phyloP scores from a whole-genome alignment of 768 basidiomycete genomes.

The Cytidiella melzeri region DNA sequence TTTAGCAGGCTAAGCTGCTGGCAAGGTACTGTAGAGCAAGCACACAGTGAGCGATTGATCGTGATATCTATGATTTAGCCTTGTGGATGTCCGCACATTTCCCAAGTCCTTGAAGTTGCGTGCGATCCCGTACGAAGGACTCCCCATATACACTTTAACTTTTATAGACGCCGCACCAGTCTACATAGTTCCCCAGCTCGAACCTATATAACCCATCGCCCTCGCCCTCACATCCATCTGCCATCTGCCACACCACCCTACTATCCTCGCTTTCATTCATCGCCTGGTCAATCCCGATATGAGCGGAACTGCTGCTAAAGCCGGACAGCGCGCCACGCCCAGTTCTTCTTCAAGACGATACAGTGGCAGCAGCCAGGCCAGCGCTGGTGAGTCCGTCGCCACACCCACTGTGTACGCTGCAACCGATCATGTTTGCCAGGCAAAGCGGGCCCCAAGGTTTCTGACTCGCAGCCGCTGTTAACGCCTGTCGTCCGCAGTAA shows the following conservation, averaged over 20 bases:
- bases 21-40: too few relatives aligned
- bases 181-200: slow-evolving; percentile 9
- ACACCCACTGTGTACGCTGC: not conserved
- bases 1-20: too few relatives aligned
- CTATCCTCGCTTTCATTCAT: slow-evolving; percentile 7
- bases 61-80: slow-evolving; percentile 9
- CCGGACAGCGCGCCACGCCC: slow-evolving; percentile 8
- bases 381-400: slow-evolving; percentile 6
- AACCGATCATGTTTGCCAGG: not conserved
- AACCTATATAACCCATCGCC: slow-evolving; percentile 17
- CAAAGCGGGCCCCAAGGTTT: not conserved
- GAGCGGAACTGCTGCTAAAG: not conserved
- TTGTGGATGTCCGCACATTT: slow-evolving; percentile 4
- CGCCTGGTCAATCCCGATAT: not conserved
- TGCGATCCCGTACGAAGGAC: slow-evolving; percentile 5
- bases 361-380: not conserved
- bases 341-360: slow-evolving; percentile 1
- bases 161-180: slow-evolving; percentile 10
- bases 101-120: slow-evolving; percentile 8
- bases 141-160: slow-evolving; percentile 3
- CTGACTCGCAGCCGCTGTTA: slow-evolving; percentile 11
- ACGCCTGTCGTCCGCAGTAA: slow-evolving; percentile 26
- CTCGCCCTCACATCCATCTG: slow-evolving; percentile 5
- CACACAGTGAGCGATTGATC: slow-evolving; percentile 5
- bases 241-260: slow-evolving; percentile 12